A percentile compares a stretch with the other conserved stretches of the same genome.
These are phyloP conservation scores for Odontarrhena argentea DNA, from an alignment of 345 rosid species.

Conservation along the genomic window DNA sequence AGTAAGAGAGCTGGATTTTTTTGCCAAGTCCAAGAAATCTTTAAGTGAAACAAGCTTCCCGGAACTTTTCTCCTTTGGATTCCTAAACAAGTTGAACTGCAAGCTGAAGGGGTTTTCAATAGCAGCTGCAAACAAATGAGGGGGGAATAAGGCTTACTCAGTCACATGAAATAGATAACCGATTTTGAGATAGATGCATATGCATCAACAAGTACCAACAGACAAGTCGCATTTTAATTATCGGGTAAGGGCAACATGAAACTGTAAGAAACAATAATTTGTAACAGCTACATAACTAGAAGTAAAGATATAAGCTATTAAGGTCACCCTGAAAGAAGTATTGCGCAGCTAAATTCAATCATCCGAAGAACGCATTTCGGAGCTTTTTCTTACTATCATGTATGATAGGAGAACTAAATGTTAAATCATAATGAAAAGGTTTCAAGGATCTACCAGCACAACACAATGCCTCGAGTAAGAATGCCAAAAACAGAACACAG, in stretches of 20 bases:
- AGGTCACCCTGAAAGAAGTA: neutral
- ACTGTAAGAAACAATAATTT: neutral
- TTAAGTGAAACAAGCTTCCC: constrained; percentile 59
- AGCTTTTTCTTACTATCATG: constrained; percentile 8
- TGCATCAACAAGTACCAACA: neutral
- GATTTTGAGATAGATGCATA: constrained; percentile 7
- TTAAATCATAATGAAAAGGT: neutral
- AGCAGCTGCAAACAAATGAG: constrained; percentile 51
- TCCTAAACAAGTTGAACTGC: constrained; percentile 50
- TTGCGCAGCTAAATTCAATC: neutral
- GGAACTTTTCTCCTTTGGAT: constrained; percentile 53
- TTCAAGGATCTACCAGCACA: constrained; percentile 17
- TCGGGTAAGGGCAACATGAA: constrained; percentile 7
- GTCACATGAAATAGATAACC: neutral
- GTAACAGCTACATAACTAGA: constrained; percentile 14
- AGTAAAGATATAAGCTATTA: neutral
- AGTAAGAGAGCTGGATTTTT: constrained; percentile 54
- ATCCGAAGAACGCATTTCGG: neutral
- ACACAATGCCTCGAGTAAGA: constrained; percentile 20
- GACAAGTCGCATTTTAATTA: neutral
- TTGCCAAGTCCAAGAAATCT: constrained; percentile 70
- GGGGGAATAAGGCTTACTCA: constrained; percentile 5
- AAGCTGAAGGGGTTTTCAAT: constrained; percentile 54
- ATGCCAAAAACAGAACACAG: neutral
- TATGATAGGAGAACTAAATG: neutral